These are phyloP conservation scores for Acanthamoeba culbertsoni DNA, from an alignment of 208 protist genomes.

Conservation along the genomic window DNA sequence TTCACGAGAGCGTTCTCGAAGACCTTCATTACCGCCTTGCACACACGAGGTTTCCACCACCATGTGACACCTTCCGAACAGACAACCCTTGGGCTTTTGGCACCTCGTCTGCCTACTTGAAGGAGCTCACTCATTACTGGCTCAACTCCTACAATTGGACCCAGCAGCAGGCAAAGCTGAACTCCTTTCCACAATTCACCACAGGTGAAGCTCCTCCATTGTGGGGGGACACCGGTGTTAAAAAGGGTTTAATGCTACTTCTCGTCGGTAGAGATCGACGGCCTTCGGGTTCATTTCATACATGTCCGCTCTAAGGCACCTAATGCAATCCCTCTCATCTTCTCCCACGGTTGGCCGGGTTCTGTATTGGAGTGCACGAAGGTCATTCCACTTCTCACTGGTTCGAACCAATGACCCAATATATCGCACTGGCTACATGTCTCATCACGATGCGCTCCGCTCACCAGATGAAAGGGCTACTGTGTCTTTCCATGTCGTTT, in stretches of 20 bases:
- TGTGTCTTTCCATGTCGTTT: constrained; percentile 52
- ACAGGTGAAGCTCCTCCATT: neutral
- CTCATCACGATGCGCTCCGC: neutral
- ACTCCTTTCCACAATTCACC: constrained; percentile 18
- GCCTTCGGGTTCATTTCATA: constrained; percentile 44
- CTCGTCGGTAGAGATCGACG: neutral
- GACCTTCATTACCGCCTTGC: constrained; percentile 5
- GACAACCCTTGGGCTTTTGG: neutral
- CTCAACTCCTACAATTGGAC: constrained; percentile 5
- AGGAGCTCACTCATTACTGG: constrained; percentile 8
- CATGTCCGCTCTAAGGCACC: constrained; percentile 29
- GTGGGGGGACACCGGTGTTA: neutral
- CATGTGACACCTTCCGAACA: neutral
- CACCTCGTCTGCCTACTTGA: neutral
- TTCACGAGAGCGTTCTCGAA: neutral
- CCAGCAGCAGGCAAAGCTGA: neutral
- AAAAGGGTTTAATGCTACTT: neutral
- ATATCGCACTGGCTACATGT: neutral
- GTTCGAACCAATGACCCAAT: neutral
- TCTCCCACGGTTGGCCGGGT: constrained; percentile 46
- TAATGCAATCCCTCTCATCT: neutral
- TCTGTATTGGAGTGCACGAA: constrained; percentile 50
- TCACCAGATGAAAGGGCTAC: neutral
- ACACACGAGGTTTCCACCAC: neutral
- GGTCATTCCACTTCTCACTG: constrained; percentile 35